Conservation (phyloP, 768 basidiomycete species). For the Lanmaoa pseudosensibilis region DNA sequence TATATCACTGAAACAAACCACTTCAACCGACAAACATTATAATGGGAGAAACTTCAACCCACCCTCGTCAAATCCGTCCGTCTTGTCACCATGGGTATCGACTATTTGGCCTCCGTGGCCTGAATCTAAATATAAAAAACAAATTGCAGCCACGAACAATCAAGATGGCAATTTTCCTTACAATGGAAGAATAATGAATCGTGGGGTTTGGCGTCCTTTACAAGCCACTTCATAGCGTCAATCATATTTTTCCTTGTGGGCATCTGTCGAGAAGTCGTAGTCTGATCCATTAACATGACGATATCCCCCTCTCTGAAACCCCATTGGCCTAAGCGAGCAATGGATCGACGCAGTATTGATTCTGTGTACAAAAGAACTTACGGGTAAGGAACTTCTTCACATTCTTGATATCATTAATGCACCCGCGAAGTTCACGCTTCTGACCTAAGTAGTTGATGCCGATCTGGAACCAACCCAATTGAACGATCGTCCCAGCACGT, state of each 20-base stretch:
- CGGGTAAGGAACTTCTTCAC: slow-evolving; percentile 67
- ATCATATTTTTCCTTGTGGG: slow-evolving; percentile 58
- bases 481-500: not conserved
- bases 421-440: slow-evolving; percentile 62
- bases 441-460: slow-evolving; percentile 79
- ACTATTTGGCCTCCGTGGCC: slow-evolving; percentile 93
- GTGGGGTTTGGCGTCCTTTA: slow-evolving; percentile 61
- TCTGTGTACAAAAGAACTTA: slow-evolving; percentile 35
- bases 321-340: slow-evolving; percentile 37
- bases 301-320: slow-evolving; percentile 54
- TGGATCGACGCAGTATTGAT: not conserved
- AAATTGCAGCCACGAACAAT: not conserved
- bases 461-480: slow-evolving; percentile 44
- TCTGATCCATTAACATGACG: slow-evolving; percentile 55
- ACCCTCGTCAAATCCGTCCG: slow-evolving; percentile 81
- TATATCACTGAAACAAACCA: slow-evolving; percentile 63
- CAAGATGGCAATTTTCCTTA: slow-evolving; percentile 8
- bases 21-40: not conserved
- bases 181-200: slow-evolving; percentile 83
- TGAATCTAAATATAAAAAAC: slow-evolving; percentile 55
- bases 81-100: slow-evolving; percentile 76
- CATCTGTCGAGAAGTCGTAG: slow-evolving; percentile 40
- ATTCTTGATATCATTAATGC: slow-evolving; percentile 78
- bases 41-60: not conserved
- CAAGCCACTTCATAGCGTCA: slow-evolving; percentile 65